Percentiles rank a stretch among this genome's conserved stretches.
These are phyloP conservation scores for Kazachstania psychrophila DNA, from an alignment of 805 yeast genomes.

Conservation along the genomic window DNA sequence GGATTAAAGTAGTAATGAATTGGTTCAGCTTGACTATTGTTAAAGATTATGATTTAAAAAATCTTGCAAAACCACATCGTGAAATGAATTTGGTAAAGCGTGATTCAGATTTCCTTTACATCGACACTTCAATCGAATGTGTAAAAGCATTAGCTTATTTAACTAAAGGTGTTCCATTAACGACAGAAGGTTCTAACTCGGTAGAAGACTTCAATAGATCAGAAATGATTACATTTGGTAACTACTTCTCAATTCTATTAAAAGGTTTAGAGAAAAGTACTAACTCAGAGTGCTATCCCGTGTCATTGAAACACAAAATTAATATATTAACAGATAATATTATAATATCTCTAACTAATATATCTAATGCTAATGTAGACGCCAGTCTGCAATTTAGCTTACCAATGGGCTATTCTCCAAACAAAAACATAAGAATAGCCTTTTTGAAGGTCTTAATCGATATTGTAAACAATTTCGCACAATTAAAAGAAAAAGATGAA, in stretches of 20 bases:
- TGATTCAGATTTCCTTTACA: constrained; percentile 38
- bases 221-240: constrained; percentile 54
- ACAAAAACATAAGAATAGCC: constrained; percentile 52
- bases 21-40: constrained; percentile 47
- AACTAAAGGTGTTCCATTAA: constrained; percentile 46
- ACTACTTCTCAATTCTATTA: constrained; percentile 53
- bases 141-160: constrained; percentile 47
- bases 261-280: constrained; percentile 33
- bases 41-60: constrained; percentile 27
- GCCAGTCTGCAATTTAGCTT: constrained; percentile 66
- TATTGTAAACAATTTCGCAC: constrained; percentile 35
- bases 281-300: constrained; percentile 23
- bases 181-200: constrained; percentile 43
- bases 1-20: constrained; percentile 37
- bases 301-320: constrained; percentile 40
- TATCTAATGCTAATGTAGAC: constrained; percentile 60
- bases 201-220: constrained; percentile 43
- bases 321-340: constrained; percentile 49
- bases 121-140: constrained; percentile 52
- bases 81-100: constrained; percentile 27
- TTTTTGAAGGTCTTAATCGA: constrained; percentile 68
- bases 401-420: constrained; percentile 66
- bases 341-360: constrained; percentile 54
- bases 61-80: constrained; percentile 20
- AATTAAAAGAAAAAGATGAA: constrained; percentile 20